These are phyloP conservation scores for Calocybe cyanea DNA, from an alignment of 768 basidiomycete species.

Conservation along the genomic window DNA sequence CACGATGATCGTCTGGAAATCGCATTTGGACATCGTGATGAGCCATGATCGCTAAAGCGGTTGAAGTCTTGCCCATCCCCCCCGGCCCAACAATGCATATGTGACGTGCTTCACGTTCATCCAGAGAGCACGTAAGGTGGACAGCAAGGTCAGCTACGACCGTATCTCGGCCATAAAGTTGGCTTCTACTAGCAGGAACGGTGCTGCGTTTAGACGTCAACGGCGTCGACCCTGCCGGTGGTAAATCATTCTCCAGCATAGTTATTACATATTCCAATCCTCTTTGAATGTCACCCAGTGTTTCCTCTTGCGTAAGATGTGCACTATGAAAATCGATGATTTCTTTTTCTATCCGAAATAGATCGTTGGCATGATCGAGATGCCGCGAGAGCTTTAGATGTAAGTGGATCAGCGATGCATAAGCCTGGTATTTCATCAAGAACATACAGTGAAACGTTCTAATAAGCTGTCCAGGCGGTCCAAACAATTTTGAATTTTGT, in stretches of 20 bases:
- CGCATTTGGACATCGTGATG: constrained; percentile 15
- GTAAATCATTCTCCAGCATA: neutral
- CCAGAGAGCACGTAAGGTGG: constrained; percentile 15
- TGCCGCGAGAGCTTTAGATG: constrained; percentile 3
- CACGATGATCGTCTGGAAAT: constrained; percentile 15
- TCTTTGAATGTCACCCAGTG: neutral
- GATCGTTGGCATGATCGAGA: neutral
- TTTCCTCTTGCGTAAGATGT: constrained; percentile 5
- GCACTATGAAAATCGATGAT: constrained; percentile 4
- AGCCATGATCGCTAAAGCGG: constrained; percentile 24
- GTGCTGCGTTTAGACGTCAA: constrained; percentile 10
- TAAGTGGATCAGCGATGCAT: neutral
- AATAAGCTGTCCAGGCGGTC: neutral
- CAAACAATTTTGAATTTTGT: constrained; percentile 2
- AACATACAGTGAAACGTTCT: constrained; percentile 7
- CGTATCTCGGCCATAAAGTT: constrained; percentile 19
- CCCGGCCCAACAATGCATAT: constrained; percentile 25
- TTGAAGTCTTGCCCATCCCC: constrained; percentile 30
- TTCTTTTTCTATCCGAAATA: neutral
- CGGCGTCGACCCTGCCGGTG: neutral
- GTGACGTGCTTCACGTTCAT: constrained; percentile 27
- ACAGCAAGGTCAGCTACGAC: constrained; percentile 14
- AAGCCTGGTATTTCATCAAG: neutral
- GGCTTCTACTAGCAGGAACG: constrained; percentile 12
- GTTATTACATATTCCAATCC: neutral